Conservation (phyloP, 2,329 filamentous ascomycete genomes). For the Fusarium xylarioides region DNA sequence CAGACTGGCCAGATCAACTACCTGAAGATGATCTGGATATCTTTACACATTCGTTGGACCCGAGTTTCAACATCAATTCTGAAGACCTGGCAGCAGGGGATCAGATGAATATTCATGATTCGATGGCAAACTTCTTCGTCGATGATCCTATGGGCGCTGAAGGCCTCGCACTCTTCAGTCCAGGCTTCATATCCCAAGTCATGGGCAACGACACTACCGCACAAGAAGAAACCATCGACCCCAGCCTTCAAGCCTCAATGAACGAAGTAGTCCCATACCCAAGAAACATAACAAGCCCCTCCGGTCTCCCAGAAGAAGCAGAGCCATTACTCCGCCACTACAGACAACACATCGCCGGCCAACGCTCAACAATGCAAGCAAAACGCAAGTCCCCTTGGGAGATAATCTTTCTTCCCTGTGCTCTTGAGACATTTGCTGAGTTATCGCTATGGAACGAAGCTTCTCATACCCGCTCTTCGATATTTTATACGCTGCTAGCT, state of each 20-base stretch:
- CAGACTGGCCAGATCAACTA: conserved; percentile 36
- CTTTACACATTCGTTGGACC: conserved; percentile 28
- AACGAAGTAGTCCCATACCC: background rate
- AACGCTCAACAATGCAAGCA: conserved; percentile 40
- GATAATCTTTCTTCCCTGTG: conserved; percentile 53
- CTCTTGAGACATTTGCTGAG: conserved; percentile 53
- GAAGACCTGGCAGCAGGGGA: background rate
- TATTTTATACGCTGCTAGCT: conserved; percentile 52
- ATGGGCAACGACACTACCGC: conserved; percentile 16
- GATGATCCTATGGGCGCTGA: conserved; percentile 37
- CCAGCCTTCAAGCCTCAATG: background rate
- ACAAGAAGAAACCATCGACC: background rate
- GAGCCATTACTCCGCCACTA: conserved; percentile 44
- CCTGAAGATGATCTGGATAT: conserved; percentile 32
- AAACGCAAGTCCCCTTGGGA: conserved; percentile 55
- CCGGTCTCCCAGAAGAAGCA: conserved; percentile 35
- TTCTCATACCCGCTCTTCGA: conserved; percentile 49
- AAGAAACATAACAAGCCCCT: background rate
- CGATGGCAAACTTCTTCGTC: conserved; percentile 29
- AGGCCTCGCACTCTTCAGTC: conserved; percentile 33
- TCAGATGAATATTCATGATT: conserved; percentile 19
- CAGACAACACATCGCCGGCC: conserved; percentile 40
- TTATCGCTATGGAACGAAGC: conserved; percentile 52
- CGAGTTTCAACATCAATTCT: background rate
- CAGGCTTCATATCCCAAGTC: conserved; percentile 34